Evolutionary conservation across 176 grass and related monocot genomes (phyloP), one percentile per base, ranked within the genome.

Genomic region (Zoysia japonica): DNA sequence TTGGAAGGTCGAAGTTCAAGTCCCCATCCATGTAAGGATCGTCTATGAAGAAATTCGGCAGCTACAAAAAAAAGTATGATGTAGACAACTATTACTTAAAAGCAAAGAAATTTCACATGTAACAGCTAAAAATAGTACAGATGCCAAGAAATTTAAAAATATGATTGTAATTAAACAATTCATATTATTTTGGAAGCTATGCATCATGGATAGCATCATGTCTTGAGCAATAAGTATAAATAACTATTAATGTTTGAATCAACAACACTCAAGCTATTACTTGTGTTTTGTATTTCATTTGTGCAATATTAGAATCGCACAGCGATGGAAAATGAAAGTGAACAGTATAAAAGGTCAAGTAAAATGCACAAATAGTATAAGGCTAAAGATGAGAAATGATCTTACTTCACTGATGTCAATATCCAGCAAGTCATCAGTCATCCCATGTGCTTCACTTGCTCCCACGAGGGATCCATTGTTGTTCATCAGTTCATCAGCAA

Each of bases 401-500:
- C 61, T 89, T 84, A 87, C 78, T 4, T 71, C 10, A 36, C 65
- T 51, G 39, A 65, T 44, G 61, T 1, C 37, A n/a, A 47, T 11
- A 44, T 82, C 78, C 54, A 57, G 7, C 17, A 69, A 7, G 6
- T 38, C 65, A 16, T 19, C 63, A 55, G 6, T 75, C 4, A 65
- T 9, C 13, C 10, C 62, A 69, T 79, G 59, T 39, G 20, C 13
- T 35, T 73, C 67, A 37, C 47, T 54, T 75, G 5, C 59, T 55
- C 52, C 39, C 11, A 54, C 13, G 75, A 46, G 45, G 12, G 37
- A 59, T 15, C 71, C 28, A 64, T 73, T 77, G 51, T 3, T 84
- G 11, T 56, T 72, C 40, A 14, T 61, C 3, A 63, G 71, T 55
- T 76, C 44, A 84, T 62, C 45, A 36, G 6, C 15, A 19, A 67